Percentiles rank a stretch among this genome's conserved stretches.
Evolutionary conservation across 257 asterid species (phyloP).

Genomic region (Galeopsis tetrahit): DNA sequence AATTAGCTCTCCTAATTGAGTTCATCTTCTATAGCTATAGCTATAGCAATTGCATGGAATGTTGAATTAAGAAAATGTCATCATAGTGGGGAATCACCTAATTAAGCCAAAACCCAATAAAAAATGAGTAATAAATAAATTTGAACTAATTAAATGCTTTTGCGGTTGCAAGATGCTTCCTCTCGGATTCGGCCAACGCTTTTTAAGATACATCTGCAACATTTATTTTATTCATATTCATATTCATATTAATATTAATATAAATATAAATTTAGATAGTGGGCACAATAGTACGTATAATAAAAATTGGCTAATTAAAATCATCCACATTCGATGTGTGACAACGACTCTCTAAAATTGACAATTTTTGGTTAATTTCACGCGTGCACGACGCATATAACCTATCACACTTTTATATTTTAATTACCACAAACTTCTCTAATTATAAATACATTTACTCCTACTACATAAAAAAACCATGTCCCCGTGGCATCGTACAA

Average conservation of each 20-base stretch:
- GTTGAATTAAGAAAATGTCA: conserved; percentile 31
- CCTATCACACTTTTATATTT: not conserved
- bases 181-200: conserved; percentile 49
- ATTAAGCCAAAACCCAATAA: conserved; percentile 34
- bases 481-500: too few relatives aligned
- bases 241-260: too few relatives aligned
- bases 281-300: conserved; percentile 39
- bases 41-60: conserved; percentile 38
- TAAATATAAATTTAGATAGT: conserved; percentile 35
- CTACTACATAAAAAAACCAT: not conserved
- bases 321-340: conserved; percentile 37
- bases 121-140: conserved; percentile 14
- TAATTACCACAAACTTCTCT: not conserved
- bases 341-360: conserved; percentile 34
- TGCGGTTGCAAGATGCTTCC: conserved; percentile 72
- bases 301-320: conserved; percentile 22
- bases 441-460: not conserved
- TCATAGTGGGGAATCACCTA: conserved; percentile 48
- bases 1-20: conserved; percentile 10
- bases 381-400: conserved; percentile 27
- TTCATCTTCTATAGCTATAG: conserved; percentile 33
- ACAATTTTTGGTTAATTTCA: conserved; percentile 24
- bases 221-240: conserved; percentile 31
- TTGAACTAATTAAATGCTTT: conserved; percentile 18
- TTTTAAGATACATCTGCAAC: conserved; percentile 23